Conservation (phyloP, 2,329 filamentous ascomycete species). For the Dendryphion nanum region DNA sequence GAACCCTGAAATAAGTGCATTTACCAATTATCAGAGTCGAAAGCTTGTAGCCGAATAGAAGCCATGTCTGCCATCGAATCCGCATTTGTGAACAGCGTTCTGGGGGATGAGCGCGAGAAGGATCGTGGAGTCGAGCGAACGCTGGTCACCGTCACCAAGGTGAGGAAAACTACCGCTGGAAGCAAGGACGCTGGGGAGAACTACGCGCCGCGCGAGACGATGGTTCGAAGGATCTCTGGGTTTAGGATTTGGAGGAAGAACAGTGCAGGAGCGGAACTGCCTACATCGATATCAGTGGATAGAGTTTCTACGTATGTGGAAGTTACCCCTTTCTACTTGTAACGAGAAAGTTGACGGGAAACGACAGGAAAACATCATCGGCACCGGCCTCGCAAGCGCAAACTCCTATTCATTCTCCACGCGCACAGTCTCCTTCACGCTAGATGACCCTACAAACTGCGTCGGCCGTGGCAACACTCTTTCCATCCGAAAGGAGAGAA, state of each 20-base stretch:
- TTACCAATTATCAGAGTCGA: too few species aligned
- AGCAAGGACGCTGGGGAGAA: slow-evolving; percentile 4
- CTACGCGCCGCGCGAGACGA: slow-evolving; percentile 58
- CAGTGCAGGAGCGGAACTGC: slow-evolving; percentile 47
- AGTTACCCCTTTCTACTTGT: too few species aligned
- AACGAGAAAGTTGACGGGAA: too few species aligned
- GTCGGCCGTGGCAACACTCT: too few species aligned
- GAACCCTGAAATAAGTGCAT: too few species aligned
- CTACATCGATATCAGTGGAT: slow-evolving; percentile 56
- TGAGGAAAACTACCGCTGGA: neutral
- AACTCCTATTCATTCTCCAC: slow-evolving; percentile 58
- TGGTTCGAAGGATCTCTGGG: slow-evolving; percentile 55
- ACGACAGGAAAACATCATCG: slow-evolving; percentile 54
- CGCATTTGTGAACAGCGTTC: slow-evolving; percentile 28
- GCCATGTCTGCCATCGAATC: slow-evolving; percentile 28
- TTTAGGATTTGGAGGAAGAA: slow-evolving; percentile 52
- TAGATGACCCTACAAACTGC: too few species aligned
- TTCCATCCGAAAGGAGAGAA: too few species aligned
- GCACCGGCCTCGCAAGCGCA: slow-evolving; percentile 49
- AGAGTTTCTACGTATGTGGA: slow-evolving; percentile 54
- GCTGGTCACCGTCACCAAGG: too few species aligned
- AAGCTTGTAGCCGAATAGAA: neutral
- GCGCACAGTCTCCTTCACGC: slow-evolving; percentile 56
- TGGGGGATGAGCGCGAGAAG: slow-evolving; percentile 12
- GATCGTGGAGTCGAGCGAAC: too few species aligned